Base-by-base conservation (phyloP, 805 yeast species). In the Lipomyces sp. region DNA sequence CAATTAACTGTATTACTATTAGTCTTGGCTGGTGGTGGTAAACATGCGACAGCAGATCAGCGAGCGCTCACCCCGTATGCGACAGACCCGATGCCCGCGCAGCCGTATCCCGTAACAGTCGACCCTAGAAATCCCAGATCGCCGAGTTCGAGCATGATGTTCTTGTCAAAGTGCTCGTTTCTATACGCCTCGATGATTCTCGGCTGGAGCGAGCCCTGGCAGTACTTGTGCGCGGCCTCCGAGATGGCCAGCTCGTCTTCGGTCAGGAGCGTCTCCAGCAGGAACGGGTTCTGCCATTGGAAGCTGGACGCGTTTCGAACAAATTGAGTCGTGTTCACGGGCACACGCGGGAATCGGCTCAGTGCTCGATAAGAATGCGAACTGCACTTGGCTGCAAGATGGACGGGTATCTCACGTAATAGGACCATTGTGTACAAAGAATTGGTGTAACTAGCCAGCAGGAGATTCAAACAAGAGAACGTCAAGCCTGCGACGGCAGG, bases 51-150 rank as follows among this genome's bases (percentile, higher is more conserved):
- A 21, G 28, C 21, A 22, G 3, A 24, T n/a, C 2, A 33, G 32
- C 18, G 21, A 16, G 0, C 5, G 22, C 59, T 23, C 41, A 59
- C 59, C 1, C 75, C 75, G 53, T 72, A 72, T 3, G 72, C 72
- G n/a, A 70, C 73, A 18, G 70, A 64, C 39, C 68, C 65, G n/a
- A 68, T 69, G 18, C 75, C 75, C 1, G 72, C 69, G 45, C 75
- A 70, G 2, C 76, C 75, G 55, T 71, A 72, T 8, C 75, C 75
- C n/a, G 65, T 61, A 37, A 72, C 65, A 14, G 70, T 69, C 23
- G 74, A 53, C 2, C 76, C 76, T 28, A 72, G 63, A 19, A 72
- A 63, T 10, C 75, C 76, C 6, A 70, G 59, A 36, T 64, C 68
- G n/a, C 76, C 75, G 58, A 72, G 63, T 49, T 71, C 71, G n/a